These are phyloP conservation scores for Mycena sp. DNA, from an alignment of 1,284 basidiomycete genomes.

Conservation along the genomic window DNA sequence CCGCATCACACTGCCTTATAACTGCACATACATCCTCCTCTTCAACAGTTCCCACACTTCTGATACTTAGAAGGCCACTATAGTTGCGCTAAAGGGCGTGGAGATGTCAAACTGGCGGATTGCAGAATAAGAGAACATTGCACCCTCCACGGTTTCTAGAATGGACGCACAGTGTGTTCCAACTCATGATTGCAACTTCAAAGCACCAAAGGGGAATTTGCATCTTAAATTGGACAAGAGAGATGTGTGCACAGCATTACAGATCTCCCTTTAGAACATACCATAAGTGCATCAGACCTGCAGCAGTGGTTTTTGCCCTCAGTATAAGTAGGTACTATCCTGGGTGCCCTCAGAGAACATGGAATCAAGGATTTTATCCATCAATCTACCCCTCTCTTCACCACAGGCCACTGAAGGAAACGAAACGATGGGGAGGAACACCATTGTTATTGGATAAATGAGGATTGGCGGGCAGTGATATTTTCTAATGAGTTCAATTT, in stretches of 20 bases:
- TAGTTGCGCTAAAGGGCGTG: not conserved
- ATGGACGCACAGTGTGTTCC: not conserved
- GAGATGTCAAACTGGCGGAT: not conserved
- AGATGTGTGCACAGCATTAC: not conserved
- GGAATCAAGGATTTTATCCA: not conserved
- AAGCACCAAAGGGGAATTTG: not conserved
- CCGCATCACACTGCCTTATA: not conserved
- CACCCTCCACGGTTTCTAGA: constrained; percentile 1
- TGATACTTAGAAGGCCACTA: constrained; percentile 19
- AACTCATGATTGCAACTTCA: constrained; percentile 3
- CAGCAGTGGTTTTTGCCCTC: constrained; percentile 1
- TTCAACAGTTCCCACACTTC: not conserved
- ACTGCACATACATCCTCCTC: not conserved
- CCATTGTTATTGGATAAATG: constrained; percentile 25
- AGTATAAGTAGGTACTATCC: not conserved
- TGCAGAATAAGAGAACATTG: constrained; percentile 10
- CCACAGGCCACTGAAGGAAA: not conserved
- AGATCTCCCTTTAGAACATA: not conserved
- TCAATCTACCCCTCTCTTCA: not conserved
- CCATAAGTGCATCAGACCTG: constrained; percentile 14
- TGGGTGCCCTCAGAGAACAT: not conserved
- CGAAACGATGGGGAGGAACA: constrained; percentile 11
- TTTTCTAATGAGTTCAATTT: constrained; percentile 38
- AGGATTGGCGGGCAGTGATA: constrained; percentile 31
- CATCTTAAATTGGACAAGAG: not conserved